Evolutionary conservation across 73 alveolate species (phyloP), one percentile per base, ranked within the genome.

Genomic region (Tetrahymena elliotti): DNA sequence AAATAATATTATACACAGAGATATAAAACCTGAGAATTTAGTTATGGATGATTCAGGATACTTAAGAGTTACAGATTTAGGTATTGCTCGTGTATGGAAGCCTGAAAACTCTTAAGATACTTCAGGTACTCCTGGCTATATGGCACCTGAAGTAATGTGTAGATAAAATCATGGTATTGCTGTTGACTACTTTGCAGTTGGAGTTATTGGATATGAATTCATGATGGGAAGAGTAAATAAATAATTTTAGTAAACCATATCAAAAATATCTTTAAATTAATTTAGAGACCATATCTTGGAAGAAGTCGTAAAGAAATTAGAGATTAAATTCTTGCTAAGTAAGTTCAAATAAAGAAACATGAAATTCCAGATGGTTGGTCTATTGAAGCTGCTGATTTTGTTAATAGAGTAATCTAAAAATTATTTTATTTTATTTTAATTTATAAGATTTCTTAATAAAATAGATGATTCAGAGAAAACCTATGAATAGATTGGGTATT

Each of bases 71-170:
- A 98, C 99, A 10, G 99, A 98, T 96, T 94, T 98, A 93, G 99
- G 99, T 12, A 98, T 98, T 40, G 99, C 99, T 0, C 95, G 99
- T 93, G 95, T 96, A 15, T 96, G 97, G 97, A 95, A 96, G 35
- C 98, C 97, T 34, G 98, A 98, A 54, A 99, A 99, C 94, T 96
- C 99, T 22, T 93, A 97, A 94, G 99, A 99, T 93, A 99, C 99
- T 34, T 97, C 99, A 53, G 99, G 99, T 13, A 98, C 99, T 36
- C 99, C 99, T 1, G 99, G 99, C 12, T 98, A 98, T 95, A 98
- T 98, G 99, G 98, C 98, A 1, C 99, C 98, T 3, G 99, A 94
- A 94, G 98, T 97, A 31, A 93, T 97, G 97, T 95, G 94, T 54
- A 95, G 95, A 36, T 96, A 97, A 95, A 97, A 98, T 95, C 99